phyloP scores from a whole-genome alignment of 192 early-diverging fungal species.

The Lobosporangium transversale region DNA sequence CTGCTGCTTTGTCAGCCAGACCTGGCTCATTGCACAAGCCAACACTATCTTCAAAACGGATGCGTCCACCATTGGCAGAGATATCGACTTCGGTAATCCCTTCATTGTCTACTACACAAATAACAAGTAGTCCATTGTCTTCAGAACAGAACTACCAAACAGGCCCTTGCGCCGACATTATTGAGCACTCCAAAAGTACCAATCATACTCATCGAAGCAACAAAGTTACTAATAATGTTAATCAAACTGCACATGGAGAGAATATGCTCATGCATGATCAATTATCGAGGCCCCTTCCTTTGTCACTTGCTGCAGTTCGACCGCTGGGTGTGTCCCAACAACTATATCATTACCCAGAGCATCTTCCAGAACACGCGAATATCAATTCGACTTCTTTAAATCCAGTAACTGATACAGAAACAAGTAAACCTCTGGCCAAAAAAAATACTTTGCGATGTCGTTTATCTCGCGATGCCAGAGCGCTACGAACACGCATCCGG shows the following conservation, averaged over 20 bases:
- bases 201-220: background rate
- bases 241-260: slow-evolving; percentile 6
- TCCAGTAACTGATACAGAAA: background rate
- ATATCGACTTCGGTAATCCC: slow-evolving; percentile 4
- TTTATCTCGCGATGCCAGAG: slow-evolving; percentile 20
- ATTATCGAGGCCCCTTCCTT: slow-evolving; percentile 2
- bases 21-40: too few relatives aligned
- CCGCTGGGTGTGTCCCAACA: background rate
- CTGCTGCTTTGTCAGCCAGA: too few relatives aligned
- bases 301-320: background rate
- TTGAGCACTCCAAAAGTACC: background rate
- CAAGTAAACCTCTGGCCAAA: background rate
- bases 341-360: background rate
- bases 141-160: background rate
- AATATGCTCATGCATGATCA: slow-evolving; percentile 10
- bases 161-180: too few relatives aligned
- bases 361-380: background rate
- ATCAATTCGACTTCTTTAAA: background rate
- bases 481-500: slow-evolving; percentile 27
- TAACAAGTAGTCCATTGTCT: too few relatives aligned
- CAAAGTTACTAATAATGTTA: slow-evolving; percentile 26
- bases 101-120: background rate
- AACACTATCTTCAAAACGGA: slow-evolving; percentile 32
- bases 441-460: slow-evolving; percentile 1
- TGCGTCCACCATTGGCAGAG: slow-evolving; percentile 36